Evolutionary conservation across 257 asterid genomes (phyloP).

Genomic region (Capsicum chinense): DNA sequence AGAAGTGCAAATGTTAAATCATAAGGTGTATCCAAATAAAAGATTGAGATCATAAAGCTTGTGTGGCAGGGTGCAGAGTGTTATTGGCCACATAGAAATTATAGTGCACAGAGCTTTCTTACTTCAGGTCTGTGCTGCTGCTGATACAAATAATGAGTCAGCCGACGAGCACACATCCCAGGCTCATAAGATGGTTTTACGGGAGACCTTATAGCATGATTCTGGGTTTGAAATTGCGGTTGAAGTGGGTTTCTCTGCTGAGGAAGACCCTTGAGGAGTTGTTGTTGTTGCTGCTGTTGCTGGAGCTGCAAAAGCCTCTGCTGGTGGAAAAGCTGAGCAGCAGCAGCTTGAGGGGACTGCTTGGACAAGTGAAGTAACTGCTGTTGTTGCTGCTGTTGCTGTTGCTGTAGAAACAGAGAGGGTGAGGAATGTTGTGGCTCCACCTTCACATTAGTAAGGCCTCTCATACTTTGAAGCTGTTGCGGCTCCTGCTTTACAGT

Average conservation of each 20-base stretch:
- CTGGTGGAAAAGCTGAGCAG: constrained; percentile 81
- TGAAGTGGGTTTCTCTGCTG: constrained; percentile 76
- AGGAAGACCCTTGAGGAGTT: constrained; percentile 72
- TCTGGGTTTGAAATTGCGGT: constrained; percentile 71
- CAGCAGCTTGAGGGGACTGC: constrained; percentile 69
- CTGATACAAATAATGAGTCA: constrained; percentile 95
- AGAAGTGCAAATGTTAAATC: background rate
- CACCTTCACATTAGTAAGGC: constrained; percentile 68
- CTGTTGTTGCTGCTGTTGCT: constrained; percentile 46
- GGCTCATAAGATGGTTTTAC: constrained; percentile 86
- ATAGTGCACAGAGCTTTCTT: constrained; percentile 33
- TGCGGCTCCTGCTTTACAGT: constrained; percentile 78
- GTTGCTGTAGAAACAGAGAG: constrained; percentile 66
- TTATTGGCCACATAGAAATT: background rate
- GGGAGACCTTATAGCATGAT: constrained; percentile 62
- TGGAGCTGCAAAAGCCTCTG: constrained; percentile 79
- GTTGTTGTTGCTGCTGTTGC: constrained; percentile 86
- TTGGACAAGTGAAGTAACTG: constrained; percentile 61
- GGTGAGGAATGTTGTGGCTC: constrained; percentile 80
- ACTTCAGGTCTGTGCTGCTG: constrained; percentile 97
- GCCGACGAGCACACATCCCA: constrained; percentile 95
- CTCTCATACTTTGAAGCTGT: constrained; percentile 64
- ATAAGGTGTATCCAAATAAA: background rate
- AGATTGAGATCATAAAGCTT: background rate
- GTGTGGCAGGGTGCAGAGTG: background rate